Evolutionary conservation across 2,329 filamentous ascomycete species (phyloP).

Genomic region (Sporothrix mexicana): DNA sequence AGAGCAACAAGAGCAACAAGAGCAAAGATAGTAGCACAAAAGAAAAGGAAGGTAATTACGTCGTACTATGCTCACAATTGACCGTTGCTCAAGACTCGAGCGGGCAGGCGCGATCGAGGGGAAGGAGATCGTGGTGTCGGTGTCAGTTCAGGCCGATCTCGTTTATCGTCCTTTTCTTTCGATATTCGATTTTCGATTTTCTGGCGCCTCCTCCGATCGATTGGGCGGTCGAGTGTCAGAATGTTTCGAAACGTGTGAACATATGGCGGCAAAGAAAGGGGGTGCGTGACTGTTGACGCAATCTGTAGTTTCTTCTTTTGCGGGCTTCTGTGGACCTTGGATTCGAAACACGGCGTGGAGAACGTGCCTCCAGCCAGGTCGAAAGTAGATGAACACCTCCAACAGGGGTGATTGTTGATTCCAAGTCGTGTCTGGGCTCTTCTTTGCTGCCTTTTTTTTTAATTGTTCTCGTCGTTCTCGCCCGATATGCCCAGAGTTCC

Average conservation of each 20-base stretch:
- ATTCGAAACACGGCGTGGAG: constrained; percentile 2
- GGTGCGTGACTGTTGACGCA: constrained; percentile 19
- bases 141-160: neutral
- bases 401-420: neutral
- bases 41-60: neutral
- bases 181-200: neutral
- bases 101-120: constrained; percentile 14
- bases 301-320: neutral
- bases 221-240: neutral
- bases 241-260: neutral
- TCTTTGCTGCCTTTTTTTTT: neutral
- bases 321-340: neutral
- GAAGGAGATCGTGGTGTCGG: neutral
- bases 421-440: constrained; percentile 6
- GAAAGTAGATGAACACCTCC: neutral
- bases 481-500: neutral
- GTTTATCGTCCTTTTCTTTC: too few species aligned
- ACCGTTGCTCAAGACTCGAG: neutral
- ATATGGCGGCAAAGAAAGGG: neutral
- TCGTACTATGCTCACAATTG: neutral
- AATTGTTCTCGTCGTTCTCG: neutral
- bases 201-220: constrained; percentile 14
- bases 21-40: neutral
- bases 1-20: neutral
- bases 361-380: neutral